These are phyloP conservation scores for Aspergillus brunneoviolaceus DNA, from an alignment of 2,329 filamentous ascomycete genomes.

Conservation along the genomic window DNA sequence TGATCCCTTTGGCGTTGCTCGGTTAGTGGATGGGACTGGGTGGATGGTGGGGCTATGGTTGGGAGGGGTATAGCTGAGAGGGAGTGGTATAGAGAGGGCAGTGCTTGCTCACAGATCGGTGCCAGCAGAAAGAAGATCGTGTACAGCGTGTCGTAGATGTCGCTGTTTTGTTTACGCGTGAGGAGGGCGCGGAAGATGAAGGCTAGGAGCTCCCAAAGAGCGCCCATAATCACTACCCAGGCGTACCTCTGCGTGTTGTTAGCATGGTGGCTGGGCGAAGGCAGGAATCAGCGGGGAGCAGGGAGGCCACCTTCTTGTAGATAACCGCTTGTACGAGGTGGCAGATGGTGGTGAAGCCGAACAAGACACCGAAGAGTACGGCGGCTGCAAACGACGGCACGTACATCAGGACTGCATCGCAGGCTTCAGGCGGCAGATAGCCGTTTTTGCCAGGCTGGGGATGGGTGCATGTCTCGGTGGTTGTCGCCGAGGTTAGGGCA, in stretches of 20 bases:
- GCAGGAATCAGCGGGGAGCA: too few relatives aligned
- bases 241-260: slow-evolving; percentile 33
- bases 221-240: slow-evolving; percentile 48
- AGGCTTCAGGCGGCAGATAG: slow-evolving; percentile 38
- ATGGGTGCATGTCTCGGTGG: slow-evolving; percentile 20
- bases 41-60: slow-evolving; percentile 2
- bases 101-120: slow-evolving; percentile 29
- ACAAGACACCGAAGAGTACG: slow-evolving; percentile 34
- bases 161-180: slow-evolving; percentile 41
- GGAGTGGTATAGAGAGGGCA: too few relatives aligned
- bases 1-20: slow-evolving; percentile 36
- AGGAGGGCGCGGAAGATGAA: slow-evolving; percentile 44
- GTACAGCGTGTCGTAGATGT: slow-evolving; percentile 30
- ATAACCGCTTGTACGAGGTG: slow-evolving; percentile 36
- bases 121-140: slow-evolving; percentile 49
- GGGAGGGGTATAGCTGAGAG: background rate
- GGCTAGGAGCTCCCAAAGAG: slow-evolving; percentile 40
- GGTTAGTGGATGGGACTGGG: background rate
- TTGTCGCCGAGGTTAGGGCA: slow-evolving; percentile 1
- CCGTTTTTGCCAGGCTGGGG: slow-evolving; percentile 37
- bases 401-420: slow-evolving; percentile 34
- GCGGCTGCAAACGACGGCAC: slow-evolving; percentile 34
- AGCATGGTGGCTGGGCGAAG: slow-evolving; percentile 1
- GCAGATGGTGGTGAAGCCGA: slow-evolving; percentile 27
- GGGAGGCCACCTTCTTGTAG: slow-evolving; percentile 26